Evolutionary conservation across 73 alveolate species (phyloP).

Genomic region (Tetrahymena thermophila): DNA sequence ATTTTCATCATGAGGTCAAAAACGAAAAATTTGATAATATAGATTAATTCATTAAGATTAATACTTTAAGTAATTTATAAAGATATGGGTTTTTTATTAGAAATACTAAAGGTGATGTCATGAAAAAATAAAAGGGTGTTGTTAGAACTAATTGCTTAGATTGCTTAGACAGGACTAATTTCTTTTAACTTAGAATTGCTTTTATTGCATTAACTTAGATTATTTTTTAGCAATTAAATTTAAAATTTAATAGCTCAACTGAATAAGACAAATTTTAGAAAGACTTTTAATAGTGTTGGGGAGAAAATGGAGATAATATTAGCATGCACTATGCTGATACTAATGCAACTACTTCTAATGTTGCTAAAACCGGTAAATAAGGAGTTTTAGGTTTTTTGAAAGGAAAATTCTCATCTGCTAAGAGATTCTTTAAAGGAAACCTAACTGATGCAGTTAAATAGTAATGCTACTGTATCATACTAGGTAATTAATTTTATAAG

Average conservation of each 20-base stretch:
- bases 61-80: background rate
- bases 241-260: background rate
- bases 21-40: conserved; percentile 44
- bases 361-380: conserved; percentile 86
- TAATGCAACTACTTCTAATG: conserved; percentile 84
- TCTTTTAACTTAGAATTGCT: conserved; percentile 84
- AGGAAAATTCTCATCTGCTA: conserved; percentile 15
- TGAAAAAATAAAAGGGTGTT: conserved; percentile 68
- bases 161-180: conserved; percentile 95
- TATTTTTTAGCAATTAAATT: background rate
- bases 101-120: conserved; percentile 34
- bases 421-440: conserved; percentile 2
- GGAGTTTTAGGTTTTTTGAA: conserved; percentile 37
- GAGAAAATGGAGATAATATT: conserved; percentile 89
- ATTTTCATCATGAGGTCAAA: conserved; percentile 49
- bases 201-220: conserved; percentile 32
- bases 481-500: background rate
- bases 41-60: conserved; percentile 49
- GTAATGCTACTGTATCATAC: background rate
- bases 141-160: conserved; percentile 96
- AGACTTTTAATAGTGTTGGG: conserved; percentile 67
- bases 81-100: conserved; percentile 31
- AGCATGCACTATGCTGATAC: conserved; percentile 89
- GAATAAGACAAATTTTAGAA: background rate
- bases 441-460: conserved; percentile 1